A percentile compares a stretch with the other conserved stretches of the same genome.
Evolutionary conservation across 768 basidiomycete genomes (phyloP).

Genomic region (Holtermannia corniformis): DNA sequence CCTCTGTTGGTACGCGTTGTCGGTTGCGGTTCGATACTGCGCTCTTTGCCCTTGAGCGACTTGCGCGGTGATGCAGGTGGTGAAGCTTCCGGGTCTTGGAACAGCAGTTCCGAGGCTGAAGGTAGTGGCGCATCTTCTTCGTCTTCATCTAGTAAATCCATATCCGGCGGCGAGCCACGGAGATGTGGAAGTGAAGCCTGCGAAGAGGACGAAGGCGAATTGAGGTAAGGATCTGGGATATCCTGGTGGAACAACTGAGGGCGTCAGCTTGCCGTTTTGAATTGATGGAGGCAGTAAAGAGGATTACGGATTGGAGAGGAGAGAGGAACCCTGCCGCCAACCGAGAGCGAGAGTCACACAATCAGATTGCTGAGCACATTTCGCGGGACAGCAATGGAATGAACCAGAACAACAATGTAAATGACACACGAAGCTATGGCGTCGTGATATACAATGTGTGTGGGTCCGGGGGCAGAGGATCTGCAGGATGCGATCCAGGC

Average conservation of each 20-base stretch:
- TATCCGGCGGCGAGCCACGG: not conserved
- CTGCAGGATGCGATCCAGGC: too few species aligned
- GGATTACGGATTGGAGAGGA: too few species aligned
- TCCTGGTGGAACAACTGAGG: not conserved
- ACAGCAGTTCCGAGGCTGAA: not conserved
- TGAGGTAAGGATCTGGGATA: not conserved
- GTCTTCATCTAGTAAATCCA: not conserved
- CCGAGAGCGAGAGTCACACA: too few species aligned
- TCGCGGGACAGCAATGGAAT: too few species aligned
- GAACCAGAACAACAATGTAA: too few species aligned
- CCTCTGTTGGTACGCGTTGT: conserved; percentile 28
- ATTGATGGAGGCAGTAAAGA: too few species aligned
- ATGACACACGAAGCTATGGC: too few species aligned
- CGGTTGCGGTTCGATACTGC: not conserved
- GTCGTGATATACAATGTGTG: too few species aligned
- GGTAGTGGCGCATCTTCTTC: not conserved
- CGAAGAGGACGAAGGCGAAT: not conserved
- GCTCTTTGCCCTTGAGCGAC: not conserved
- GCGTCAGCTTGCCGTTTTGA: not conserved
- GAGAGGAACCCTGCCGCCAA: too few species aligned
- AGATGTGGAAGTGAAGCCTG: not conserved
- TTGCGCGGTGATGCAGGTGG: not conserved
- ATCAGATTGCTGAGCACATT: too few species aligned
- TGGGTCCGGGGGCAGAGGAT: too few species aligned
- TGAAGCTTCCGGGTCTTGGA: not conserved